Percentiles rank a stretch among this genome's conserved stretches.
Evolutionary conservation across 306 rosid genomes (phyloP).

Genomic region (Medicago ruthenica): DNA sequence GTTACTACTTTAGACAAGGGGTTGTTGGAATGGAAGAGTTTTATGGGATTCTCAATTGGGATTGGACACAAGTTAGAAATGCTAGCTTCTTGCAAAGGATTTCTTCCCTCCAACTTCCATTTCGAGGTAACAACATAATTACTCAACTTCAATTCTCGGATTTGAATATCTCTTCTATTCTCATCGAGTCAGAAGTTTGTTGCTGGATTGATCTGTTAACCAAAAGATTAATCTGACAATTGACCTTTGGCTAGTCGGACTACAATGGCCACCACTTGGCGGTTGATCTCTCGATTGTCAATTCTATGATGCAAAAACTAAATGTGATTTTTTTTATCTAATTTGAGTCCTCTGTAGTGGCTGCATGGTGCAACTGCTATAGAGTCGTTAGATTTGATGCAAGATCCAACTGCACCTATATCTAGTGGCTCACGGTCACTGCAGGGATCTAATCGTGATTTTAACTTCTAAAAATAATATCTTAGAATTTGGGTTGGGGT

Average conservation of each 20-base stretch:
- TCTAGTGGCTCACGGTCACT: not conserved
- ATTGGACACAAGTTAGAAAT: constrained; percentile 66
- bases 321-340: not conserved
- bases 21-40: constrained; percentile 74
- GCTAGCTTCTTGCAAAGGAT: constrained; percentile 57
- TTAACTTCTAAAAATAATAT: not conserved
- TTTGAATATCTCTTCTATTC: not conserved
- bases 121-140: constrained; percentile 55
- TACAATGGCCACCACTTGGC: not conserved
- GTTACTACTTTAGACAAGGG: constrained; percentile 77
- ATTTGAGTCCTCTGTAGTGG: not conserved
- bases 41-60: constrained; percentile 67
- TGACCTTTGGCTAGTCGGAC: not conserved
- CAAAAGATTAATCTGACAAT: not conserved
- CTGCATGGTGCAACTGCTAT: not conserved
- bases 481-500: not conserved
- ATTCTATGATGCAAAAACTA: not conserved
- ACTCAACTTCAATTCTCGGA: not conserved
- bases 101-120: constrained; percentile 72
- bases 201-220: not conserved
- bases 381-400: not conserved
- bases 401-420: not conserved
- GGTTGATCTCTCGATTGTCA: not conserved
- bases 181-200: not conserved
- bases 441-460: not conserved